These are phyloP conservation scores for Oenanthe sinensis DNA, from an alignment of 129 eudicot species.

Conservation along the genomic window DNA sequence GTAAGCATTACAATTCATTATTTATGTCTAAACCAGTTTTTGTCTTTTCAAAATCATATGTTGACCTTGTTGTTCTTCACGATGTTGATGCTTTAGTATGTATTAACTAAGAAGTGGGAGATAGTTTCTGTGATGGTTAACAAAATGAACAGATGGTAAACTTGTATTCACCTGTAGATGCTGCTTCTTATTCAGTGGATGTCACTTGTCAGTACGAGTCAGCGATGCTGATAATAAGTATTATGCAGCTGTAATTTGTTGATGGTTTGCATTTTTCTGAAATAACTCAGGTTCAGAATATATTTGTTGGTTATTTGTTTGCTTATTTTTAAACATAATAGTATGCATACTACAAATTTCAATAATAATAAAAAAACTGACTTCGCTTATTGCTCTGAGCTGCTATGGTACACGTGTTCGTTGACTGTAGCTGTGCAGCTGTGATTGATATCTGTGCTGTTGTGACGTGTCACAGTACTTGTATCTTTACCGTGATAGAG, in stretches of 20 bases:
- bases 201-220: background rate
- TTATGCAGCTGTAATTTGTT: background rate
- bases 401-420: constrained; percentile 13
- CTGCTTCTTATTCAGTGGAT: background rate
- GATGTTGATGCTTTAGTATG: background rate
- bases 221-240: background rate
- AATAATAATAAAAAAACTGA: background rate
- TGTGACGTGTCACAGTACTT: background rate
- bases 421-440: constrained; percentile 25
- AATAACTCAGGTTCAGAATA: constrained; percentile 12
- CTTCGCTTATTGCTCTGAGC: constrained; percentile 16
- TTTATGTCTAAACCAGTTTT: background rate
- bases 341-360: background rate
- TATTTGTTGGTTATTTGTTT: background rate
- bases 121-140: constrained; percentile 16
- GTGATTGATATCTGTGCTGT: constrained; percentile 13
- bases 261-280: background rate
- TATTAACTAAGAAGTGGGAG: constrained; percentile 12
- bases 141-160: constrained; percentile 12
- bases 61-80: constrained; percentile 2
- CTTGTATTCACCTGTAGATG: constrained; percentile 8
- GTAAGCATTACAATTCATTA: no score
- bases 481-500: background rate
- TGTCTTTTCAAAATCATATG: background rate
- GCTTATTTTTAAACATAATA: background rate